phyloP scores from a whole-genome alignment of 257 asterid genomes.

The Prunella vulgaris region DNA sequence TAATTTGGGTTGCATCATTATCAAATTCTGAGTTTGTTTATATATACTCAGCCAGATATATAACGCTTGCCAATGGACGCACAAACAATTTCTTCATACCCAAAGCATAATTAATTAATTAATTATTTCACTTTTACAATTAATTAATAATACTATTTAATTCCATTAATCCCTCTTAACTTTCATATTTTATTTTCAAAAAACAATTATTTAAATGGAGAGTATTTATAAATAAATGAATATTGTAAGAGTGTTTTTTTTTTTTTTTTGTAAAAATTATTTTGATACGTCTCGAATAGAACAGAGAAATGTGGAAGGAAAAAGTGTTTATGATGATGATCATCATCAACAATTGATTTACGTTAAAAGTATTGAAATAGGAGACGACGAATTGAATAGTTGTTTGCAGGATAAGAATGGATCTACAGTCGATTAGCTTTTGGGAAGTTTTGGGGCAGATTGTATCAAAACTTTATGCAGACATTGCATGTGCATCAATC shows the following conservation, averaged over 20 bases:
- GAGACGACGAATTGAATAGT: background rate
- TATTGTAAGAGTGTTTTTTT: too few species aligned
- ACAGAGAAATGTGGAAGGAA: too few species aligned
- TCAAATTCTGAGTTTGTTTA: background rate
- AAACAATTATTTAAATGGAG: too few species aligned
- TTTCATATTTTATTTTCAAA: too few species aligned
- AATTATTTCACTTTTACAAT: too few species aligned
- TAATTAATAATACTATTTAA: too few species aligned
- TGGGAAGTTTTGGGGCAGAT: background rate
- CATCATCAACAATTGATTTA: background rate
- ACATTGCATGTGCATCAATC: background rate
- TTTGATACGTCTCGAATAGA: too few species aligned
- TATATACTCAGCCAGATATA: too few species aligned
- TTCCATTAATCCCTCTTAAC: too few species aligned
- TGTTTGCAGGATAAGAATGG: background rate
- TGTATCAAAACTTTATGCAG: background rate
- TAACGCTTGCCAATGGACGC: background rate
- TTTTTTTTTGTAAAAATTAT: too few species aligned
- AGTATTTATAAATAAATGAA: too few species aligned
- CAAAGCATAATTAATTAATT: background rate
- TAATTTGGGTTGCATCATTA: background rate
- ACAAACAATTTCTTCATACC: background rate
- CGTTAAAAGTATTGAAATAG: background rate
- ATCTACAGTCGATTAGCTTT: background rate
- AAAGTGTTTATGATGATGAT: too few species aligned